Evolutionary conservation across 2,329 filamentous ascomycete genomes (phyloP), one percentile per base, ranked within the genome.

Genomic region (Trichoderma sp.): DNA sequence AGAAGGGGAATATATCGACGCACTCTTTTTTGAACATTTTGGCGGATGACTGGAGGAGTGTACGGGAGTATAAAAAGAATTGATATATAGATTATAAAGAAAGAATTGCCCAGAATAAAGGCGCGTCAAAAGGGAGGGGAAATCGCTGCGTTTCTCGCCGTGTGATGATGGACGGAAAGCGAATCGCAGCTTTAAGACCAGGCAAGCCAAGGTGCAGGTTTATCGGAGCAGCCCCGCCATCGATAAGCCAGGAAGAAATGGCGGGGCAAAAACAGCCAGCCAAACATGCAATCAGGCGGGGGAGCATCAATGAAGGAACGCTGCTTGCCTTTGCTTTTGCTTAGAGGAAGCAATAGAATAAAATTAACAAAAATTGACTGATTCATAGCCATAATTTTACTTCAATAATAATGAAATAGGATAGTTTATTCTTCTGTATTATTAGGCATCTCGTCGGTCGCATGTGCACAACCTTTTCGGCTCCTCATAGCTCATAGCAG

Each of bases 21-120:
- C 85, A 97, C 95, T 97, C 94, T 89, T 97, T 97, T 84, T 97
- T 97, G 84, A 97, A 97, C 95, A 97, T 97, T 77, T 82, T 91
- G 85, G 72, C 79, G 29, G 29, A 4, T 41, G 62, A 41, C 7
- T 78, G 78, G 62, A 72, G 68, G 74, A 60, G 11, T 24, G 8
- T 31, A 3, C 6, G 38, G 16, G 29, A 41, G 14, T 8, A 27
- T 12, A 18, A 27, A 8, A n/a, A 4, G 4, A 31, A 24, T n/a
- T 8, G 45, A 35, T 12, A 8, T 38, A 33, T 31, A n/a, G 6
- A 24, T 16, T 11, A 33, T 7, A 14, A n/a, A 27, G 31, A 29
- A 3, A 1, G 1, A 33, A 33, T 21, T 35, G 18, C 18, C 29
- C n/a, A 14, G 31, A 63, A 8, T 9, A 9, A 62, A 33, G 29